phyloP scores from a whole-genome alignment of 345 rosid species.

The Gossypium mustelinum region DNA sequence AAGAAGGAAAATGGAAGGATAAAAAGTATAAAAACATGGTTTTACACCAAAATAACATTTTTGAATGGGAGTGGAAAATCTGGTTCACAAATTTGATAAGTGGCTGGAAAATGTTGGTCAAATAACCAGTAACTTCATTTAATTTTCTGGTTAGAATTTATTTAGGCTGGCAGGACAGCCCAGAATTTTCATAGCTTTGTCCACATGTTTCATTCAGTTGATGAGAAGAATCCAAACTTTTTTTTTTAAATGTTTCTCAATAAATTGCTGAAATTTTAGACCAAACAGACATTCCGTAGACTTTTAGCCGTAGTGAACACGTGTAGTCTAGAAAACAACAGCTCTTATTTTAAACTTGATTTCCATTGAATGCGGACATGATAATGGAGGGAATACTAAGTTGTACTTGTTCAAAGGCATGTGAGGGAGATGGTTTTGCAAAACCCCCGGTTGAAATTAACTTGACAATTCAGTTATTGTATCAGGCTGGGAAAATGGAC shows the following conservation, averaged over 20 bases:
- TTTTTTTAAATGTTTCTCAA: slow-evolving; percentile 11
- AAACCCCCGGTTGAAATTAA: slow-evolving; percentile 83
- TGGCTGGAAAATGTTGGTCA: not conserved
- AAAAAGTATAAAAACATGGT: not conserved
- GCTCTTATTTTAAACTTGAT: not conserved
- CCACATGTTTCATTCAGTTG: not conserved
- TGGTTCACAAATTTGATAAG: not conserved
- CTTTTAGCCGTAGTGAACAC: not conserved
- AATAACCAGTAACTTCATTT: too few species aligned
- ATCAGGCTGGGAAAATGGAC: slow-evolving; percentile 42
- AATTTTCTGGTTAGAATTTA: not conserved
- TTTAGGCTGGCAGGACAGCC: not conserved
- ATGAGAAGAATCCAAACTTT: slow-evolving; percentile 5
- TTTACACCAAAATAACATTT: not conserved
- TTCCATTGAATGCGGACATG: slow-evolving; percentile 14
- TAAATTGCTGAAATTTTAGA: not conserved
- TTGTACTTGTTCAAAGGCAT: slow-evolving; percentile 21
- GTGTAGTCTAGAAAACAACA: not conserved
- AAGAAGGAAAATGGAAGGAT: not conserved
- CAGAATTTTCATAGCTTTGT: not conserved
- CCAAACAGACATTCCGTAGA: not conserved
- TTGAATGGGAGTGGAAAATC: not conserved
- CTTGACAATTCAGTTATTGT: slow-evolving; percentile 63
- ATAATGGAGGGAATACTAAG: slow-evolving; percentile 20
- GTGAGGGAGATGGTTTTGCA: slow-evolving; percentile 72